phyloP scores from a whole-genome alignment of 1,284 basidiomycete genomes.

The Phellopilus nigrolimitatus region DNA sequence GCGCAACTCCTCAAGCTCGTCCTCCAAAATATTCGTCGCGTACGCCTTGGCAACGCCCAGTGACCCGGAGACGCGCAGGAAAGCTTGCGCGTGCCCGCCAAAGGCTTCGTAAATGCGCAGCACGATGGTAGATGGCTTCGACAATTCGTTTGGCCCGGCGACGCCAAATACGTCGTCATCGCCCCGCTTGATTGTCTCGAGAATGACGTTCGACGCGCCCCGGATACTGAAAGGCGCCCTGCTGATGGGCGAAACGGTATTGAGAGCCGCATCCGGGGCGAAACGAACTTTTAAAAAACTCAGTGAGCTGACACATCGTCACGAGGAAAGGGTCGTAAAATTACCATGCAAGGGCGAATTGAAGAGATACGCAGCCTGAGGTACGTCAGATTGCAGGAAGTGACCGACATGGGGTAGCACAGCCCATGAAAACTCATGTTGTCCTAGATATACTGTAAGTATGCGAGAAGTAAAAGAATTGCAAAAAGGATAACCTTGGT shows the following conservation, averaged over 20 bases:
- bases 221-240: constrained; percentile 58
- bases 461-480: not conserved
- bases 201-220: constrained; percentile 74
- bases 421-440: constrained; percentile 82
- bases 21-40: constrained; percentile 81
- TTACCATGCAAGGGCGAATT: constrained; percentile 78
- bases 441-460: constrained; percentile 38
- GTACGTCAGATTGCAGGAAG: constrained; percentile 83
- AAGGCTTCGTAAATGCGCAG: constrained; percentile 88
- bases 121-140: constrained; percentile 56
- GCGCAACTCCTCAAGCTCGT: constrained; percentile 53
- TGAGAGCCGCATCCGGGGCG: constrained; percentile 30
- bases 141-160: constrained; percentile 36
- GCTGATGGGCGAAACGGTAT: constrained; percentile 23
- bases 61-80: constrained; percentile 51
- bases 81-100: constrained; percentile 76
- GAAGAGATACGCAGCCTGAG: constrained; percentile 77
- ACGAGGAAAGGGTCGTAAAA: not conserved
- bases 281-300: constrained; percentile 47
- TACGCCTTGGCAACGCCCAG: constrained; percentile 59
- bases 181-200: constrained; percentile 94
- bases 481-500: constrained; percentile 56
- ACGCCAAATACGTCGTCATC: constrained; percentile 72
- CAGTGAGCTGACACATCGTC: constrained; percentile 1
- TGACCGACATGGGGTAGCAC: constrained; percentile 82